phyloP scores from a whole-genome alignment of 768 basidiomycete species.

The Artomyces pyxidatus region DNA sequence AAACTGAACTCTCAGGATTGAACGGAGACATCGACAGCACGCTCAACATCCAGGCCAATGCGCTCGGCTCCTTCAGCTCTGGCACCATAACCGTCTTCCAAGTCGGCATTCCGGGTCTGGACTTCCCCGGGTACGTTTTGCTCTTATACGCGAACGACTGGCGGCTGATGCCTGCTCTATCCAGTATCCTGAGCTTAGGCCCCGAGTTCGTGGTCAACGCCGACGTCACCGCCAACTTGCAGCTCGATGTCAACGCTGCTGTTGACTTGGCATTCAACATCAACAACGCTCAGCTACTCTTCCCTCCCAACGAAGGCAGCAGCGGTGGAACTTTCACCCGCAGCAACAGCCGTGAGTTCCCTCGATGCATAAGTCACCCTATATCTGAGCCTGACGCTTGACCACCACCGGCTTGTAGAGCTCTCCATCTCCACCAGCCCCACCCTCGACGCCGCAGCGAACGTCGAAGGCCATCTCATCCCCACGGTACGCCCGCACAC shows the following conservation, averaged over 20 bases:
- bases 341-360: constrained; percentile 34
- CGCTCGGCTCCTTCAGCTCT: neutral
- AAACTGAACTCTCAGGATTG: neutral
- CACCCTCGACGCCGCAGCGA: constrained; percentile 26
- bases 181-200: constrained; percentile 39
- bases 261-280: constrained; percentile 39
- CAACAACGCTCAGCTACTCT: constrained; percentile 32
- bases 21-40: neutral
- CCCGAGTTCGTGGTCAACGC: constrained; percentile 39
- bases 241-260: constrained; percentile 30
- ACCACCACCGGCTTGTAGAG: constrained; percentile 28
- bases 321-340: constrained; percentile 24
- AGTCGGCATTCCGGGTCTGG: constrained; percentile 43
- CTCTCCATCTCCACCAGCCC: constrained; percentile 30
- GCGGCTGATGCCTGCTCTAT: constrained; percentile 23
- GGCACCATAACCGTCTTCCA: neutral
- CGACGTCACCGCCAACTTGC: constrained; percentile 20
- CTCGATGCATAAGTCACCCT: neutral
- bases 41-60: neutral
- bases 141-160: constrained; percentile 32
- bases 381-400: neutral
- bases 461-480: constrained; percentile 39
- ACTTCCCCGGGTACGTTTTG: neutral
- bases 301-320: constrained; percentile 30
- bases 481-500: neutral